phyloP scores from a whole-genome alignment of 805 yeast species.

The Pichia gijzeniarum region DNA sequence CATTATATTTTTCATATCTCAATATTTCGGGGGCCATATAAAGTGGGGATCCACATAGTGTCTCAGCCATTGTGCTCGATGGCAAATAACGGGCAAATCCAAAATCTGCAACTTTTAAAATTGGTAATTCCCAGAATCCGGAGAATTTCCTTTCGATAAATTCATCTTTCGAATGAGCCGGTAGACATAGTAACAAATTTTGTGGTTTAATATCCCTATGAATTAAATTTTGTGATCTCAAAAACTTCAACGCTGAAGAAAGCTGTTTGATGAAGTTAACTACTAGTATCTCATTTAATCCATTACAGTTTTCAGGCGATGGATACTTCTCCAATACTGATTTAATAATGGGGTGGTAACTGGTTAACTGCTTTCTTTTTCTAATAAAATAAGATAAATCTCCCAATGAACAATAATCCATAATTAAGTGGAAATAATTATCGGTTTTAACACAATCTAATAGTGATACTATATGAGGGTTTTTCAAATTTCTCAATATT shows the following conservation, averaged over 20 bases:
- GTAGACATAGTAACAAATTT: slow-evolving; percentile 76
- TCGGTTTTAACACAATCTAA: slow-evolving; percentile 77
- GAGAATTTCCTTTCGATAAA: slow-evolving; percentile 54
- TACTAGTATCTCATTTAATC: slow-evolving; percentile 72
- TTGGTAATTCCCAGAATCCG: slow-evolving; percentile 85
- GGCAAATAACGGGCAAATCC: slow-evolving; percentile 97
- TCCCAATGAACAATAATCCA: slow-evolving; percentile 96
- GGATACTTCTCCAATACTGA: slow-evolving; percentile 78
- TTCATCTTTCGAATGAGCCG: slow-evolving; percentile 55
- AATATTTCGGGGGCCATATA: slow-evolving; percentile 99
- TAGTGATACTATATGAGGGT: slow-evolving; percentile 87
- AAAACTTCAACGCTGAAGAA: slow-evolving; percentile 73
- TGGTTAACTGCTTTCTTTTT: slow-evolving; percentile 61
- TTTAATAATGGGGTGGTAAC: slow-evolving; percentile 71
- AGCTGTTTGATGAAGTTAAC: slow-evolving; percentile 83
- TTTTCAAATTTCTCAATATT: slow-evolving; percentile 79
- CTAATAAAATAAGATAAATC: slow-evolving; percentile 85
- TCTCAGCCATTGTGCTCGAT: slow-evolving; percentile 89
- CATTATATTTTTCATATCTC: slow-evolving; percentile 90
- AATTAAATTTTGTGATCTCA: slow-evolving; percentile 77
- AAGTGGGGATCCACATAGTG: slow-evolving; percentile 94
- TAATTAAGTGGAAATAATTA: slow-evolving; percentile 74
- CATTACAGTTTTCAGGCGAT: slow-evolving; percentile 66
- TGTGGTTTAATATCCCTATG: slow-evolving; percentile 97
- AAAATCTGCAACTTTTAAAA: slow-evolving; percentile 91